Percentiles rank a stretch among this genome's conserved stretches.
These are phyloP conservation scores for Rhizopogon salebrosus DNA, from an alignment of 768 basidiomycete genomes.

Conservation along the genomic window DNA sequence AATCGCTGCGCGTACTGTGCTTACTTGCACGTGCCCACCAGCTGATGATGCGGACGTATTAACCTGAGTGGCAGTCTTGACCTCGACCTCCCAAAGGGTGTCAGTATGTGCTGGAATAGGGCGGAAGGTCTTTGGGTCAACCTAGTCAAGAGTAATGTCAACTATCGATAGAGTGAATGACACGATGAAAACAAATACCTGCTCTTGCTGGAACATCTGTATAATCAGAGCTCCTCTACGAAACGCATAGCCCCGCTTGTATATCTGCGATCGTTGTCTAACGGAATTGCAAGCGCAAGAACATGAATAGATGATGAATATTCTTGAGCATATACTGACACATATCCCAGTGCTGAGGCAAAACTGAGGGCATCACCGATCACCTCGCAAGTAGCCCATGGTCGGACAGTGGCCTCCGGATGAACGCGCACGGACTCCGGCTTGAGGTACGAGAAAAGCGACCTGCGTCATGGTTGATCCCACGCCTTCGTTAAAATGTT, in stretches of 20 bases:
- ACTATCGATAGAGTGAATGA: neutral
- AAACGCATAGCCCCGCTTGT: conserved; percentile 78
- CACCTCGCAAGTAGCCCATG: conserved; percentile 78
- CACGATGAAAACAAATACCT: conserved; percentile 36
- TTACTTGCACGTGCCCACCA: conserved; percentile 45
- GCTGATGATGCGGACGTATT: conserved; percentile 46
- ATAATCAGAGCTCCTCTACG: conserved; percentile 66
- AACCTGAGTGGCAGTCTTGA: conserved; percentile 75
- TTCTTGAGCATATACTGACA: conserved; percentile 37
- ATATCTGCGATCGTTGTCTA: conserved; percentile 70
- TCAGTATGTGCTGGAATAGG: conserved; percentile 75
- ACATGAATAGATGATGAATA: neutral
- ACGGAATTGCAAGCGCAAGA: neutral
- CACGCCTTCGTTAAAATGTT: neutral
- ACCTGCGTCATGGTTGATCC: conserved; percentile 36
- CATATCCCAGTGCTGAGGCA: conserved; percentile 74
- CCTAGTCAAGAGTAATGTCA: conserved; percentile 33
- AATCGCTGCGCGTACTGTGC: conserved; percentile 62
- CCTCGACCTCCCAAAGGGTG: conserved; percentile 85
- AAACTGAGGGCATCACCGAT: conserved; percentile 77
- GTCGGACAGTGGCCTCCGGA: conserved; percentile 82
- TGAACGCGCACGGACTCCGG: conserved; percentile 81
- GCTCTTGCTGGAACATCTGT: conserved; percentile 83
- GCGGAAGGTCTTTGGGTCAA: conserved; percentile 69
- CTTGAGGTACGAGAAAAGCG: conserved; percentile 74